Evolutionary conservation across 371 early-diverging fungal species (phyloP), one percentile per base, ranked within the genome.

Genomic region (Mortierella sp.): DNA sequence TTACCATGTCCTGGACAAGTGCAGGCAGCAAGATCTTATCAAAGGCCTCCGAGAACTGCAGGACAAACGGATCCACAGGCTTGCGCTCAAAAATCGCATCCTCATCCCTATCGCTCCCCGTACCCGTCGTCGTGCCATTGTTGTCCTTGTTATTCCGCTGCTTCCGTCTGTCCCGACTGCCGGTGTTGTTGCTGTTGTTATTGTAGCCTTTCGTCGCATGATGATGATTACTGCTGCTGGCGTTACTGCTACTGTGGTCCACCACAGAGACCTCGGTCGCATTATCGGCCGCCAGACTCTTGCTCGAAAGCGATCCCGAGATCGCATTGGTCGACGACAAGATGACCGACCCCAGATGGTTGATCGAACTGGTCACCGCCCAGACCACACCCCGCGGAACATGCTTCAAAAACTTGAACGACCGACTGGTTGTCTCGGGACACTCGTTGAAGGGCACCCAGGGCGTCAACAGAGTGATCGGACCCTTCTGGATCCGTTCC

Each of bases 381-480:
- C 83, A 78, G 29, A 83, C 83, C 2, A 83, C 40, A 19, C 83
- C 73, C 43, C 73, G 64, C 14, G 83, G 83, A 22, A 83, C 70
- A 58, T 83, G 79, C 45, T 75, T 77, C 43, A 83, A 47, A 31
- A 78, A 77, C 68, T 78, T 83, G 73, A 83, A 83, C 6, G 83
- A 72, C 19, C 66, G 61, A 64, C 83, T 83, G 10, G 83, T 83
- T 1, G 79, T 78, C 39, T 74, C 76, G 5, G 83, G 83, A 26
- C 83, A 83, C 50, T 83, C 83, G 24, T 78, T 78, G 44, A 83
- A 83, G 7, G 83, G 83, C 19, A 83, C 79, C 83, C 83, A 83
- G 26, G 83, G 83, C 2, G 83, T 78, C 41, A 83, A 47, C 40
- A 83, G 39, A 2, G 76, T 50, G 29, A 83, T 75, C 4, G 83